These are phyloP conservation scores for Areca catechu DNA, from an alignment of 176 grass and related monocot genomes.

Conservation along the genomic window DNA sequence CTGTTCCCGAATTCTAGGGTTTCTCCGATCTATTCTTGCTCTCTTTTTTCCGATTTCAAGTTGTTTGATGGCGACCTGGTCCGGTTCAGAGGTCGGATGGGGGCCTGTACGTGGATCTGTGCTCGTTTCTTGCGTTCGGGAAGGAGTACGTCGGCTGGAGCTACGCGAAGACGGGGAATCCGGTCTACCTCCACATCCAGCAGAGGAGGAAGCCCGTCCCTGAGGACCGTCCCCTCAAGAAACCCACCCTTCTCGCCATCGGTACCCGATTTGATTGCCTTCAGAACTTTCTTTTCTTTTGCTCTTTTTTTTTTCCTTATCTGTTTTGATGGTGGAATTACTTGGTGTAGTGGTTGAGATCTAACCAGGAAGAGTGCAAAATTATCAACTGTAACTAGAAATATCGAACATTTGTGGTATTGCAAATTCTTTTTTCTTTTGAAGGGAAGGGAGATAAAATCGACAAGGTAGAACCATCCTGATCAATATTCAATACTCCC, in stretches of 20 bases:
- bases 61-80: conserved; percentile 5
- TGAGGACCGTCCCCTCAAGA: conserved; percentile 79
- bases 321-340: no score
- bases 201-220: conserved; percentile 50
- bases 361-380: no score
- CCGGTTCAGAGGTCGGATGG: conserved; percentile 60
- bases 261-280: conserved; percentile 27
- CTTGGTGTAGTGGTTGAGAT: no score
- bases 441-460: no score
- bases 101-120: conserved; percentile 73
- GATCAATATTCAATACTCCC: no score
- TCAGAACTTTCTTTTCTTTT: background rate
- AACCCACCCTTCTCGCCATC: conserved; percentile 85
- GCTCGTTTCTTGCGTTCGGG: conserved; percentile 81
- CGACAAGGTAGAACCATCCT: no score
- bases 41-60: background rate
- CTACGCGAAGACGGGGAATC: conserved; percentile 68
- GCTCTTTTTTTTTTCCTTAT: background rate
- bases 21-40: background rate
- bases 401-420: no score
- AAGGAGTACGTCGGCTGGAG: conserved; percentile 78
- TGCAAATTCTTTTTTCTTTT: no score
- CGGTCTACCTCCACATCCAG: conserved; percentile 87
- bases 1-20: background rate
- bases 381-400: no score